A percentile compares a stretch with the other conserved stretches of the same genome.
phyloP scores from a whole-genome alignment of 352 stramenopile genomes.

The Plasmopara halstedii region DNA sequence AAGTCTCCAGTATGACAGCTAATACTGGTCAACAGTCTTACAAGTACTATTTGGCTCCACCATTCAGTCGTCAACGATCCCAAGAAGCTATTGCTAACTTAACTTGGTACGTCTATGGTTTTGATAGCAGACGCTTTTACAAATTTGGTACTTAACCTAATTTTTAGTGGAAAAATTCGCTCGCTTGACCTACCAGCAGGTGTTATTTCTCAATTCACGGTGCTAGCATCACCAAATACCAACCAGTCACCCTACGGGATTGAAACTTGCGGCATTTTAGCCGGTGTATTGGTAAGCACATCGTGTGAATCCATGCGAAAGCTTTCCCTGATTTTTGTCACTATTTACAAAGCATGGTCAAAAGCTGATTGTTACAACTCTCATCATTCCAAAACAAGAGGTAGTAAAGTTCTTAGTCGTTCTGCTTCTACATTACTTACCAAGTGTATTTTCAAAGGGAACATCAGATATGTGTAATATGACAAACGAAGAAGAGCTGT shows the following conservation, averaged over 20 bases:
- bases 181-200: constrained; percentile 60
- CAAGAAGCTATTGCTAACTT: constrained; percentile 51
- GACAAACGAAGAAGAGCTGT: constrained; percentile 85
- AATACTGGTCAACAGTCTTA: constrained; percentile 6
- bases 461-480: constrained; percentile 82
- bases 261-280: constrained; percentile 87
- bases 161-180: constrained; percentile 45
- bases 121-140: background rate
- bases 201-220: constrained; percentile 71
- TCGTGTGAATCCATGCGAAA: background rate
- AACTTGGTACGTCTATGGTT: constrained; percentile 32
- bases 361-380: constrained; percentile 63
- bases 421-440: background rate
- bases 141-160: constrained; percentile 6
- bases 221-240: constrained; percentile 76
- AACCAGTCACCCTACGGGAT: constrained; percentile 68
- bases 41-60: constrained; percentile 15
- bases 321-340: background rate
- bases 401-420: constrained; percentile 12
- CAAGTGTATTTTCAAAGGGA: constrained; percentile 25
- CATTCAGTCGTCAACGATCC: constrained; percentile 43
- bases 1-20: constrained; percentile 53
- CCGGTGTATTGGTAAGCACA: constrained; percentile 56
- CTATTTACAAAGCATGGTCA: constrained; percentile 32
- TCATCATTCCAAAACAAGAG: constrained; percentile 86